These are phyloP conservation scores for Nicotiana otophora DNA, from an alignment of 257 asterid genomes.

Conservation along the genomic window DNA sequence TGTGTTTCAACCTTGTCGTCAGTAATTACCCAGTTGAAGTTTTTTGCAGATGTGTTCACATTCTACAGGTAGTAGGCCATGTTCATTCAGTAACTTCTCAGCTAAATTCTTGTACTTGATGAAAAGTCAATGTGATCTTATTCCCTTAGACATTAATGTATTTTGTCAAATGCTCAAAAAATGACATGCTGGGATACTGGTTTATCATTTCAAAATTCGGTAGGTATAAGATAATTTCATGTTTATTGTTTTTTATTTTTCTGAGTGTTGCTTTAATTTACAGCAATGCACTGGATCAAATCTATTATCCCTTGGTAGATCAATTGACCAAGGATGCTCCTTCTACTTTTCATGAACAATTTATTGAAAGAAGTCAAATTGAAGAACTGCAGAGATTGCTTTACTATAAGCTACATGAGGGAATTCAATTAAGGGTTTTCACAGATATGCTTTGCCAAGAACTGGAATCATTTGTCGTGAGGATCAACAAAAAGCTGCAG, in stretches of 20 bases:
- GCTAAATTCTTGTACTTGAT: not conserved
- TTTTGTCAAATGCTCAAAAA: not conserved
- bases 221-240: slow-evolving; percentile 4
- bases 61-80: slow-evolving; percentile 50
- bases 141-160: not conserved
- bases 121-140: not conserved
- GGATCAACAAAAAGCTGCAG: slow-evolving; percentile 37
- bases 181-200: not conserved
- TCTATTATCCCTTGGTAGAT: slow-evolving; percentile 45
- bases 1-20: slow-evolving; percentile 44
- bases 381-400: slow-evolving; percentile 52
- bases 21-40: slow-evolving; percentile 51
- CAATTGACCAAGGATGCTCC: slow-evolving; percentile 31
- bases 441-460: slow-evolving; percentile 50
- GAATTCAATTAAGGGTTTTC: slow-evolving; percentile 32
- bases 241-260: slow-evolving; percentile 17
- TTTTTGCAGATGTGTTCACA: slow-evolving; percentile 60
- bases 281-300: slow-evolving; percentile 69
- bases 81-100: not conserved
- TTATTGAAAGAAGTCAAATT: slow-evolving; percentile 52
- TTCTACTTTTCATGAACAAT: slow-evolving; percentile 27
- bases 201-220: not conserved
- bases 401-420: slow-evolving; percentile 35
- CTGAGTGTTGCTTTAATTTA: slow-evolving; percentile 4
- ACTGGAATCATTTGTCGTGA: slow-evolving; percentile 41